These are phyloP conservation scores for Ilex asprella DNA, from an alignment of 257 asterid genomes.

Conservation along the genomic window DNA sequence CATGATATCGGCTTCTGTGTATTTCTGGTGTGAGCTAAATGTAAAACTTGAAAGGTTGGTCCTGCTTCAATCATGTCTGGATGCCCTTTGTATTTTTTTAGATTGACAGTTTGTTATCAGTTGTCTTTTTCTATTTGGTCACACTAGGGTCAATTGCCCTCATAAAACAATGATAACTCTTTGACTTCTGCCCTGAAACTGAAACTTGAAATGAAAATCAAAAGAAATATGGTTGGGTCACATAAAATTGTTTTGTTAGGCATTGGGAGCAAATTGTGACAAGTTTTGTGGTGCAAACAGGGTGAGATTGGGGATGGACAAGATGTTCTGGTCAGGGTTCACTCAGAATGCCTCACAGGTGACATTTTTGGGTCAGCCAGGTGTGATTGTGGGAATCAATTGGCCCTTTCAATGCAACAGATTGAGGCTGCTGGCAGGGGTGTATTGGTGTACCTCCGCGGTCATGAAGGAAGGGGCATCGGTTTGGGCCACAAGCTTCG, in stretches of 20 bases:
- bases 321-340: slow-evolving; percentile 89
- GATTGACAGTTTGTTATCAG: neutral
- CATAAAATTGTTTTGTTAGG: neutral
- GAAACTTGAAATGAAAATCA: neutral
- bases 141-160: no score
- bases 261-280: neutral
- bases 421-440: slow-evolving; percentile 95
- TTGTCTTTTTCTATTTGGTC: neutral
- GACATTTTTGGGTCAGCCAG: slow-evolving; percentile 95
- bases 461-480: slow-evolving; percentile 96
- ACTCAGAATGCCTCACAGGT: slow-evolving; percentile 96
- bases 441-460: slow-evolving; percentile 86
- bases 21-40: no score
- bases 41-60: no score
- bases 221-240: no score
- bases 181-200: no score
- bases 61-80: no score
- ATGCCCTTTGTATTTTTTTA: no score
- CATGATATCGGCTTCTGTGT: no score
- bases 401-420: slow-evolving; percentile 86
- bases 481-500: slow-evolving; percentile 97
- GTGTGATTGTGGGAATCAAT: slow-evolving; percentile 93
- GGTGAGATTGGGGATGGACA: slow-evolving; percentile 88
- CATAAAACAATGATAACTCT: no score
- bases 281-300: slow-evolving; percentile 31